Conservation (phyloP, 805 yeast genomes). For the Kurtzmaniella fragi region DNA sequence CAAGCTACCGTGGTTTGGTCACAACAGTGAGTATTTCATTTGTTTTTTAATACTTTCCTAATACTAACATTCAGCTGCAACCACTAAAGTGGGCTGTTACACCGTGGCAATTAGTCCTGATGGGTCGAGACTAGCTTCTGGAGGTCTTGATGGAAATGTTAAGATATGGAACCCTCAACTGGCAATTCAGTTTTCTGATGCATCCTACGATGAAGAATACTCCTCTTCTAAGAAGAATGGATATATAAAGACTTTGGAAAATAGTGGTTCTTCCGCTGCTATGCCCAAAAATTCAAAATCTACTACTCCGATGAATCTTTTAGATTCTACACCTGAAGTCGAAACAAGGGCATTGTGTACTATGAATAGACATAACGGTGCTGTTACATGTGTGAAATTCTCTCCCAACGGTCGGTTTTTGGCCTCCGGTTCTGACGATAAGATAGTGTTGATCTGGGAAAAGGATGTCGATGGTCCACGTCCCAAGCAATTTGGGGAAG, state of each 20-base stretch:
- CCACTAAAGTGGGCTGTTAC: conserved; percentile 76
- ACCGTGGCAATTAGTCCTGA: conserved; percentile 77
- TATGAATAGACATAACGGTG: conserved; percentile 95
- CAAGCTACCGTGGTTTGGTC: conserved; percentile 43
- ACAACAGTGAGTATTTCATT: conserved; percentile 28
- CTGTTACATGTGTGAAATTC: conserved; percentile 89
- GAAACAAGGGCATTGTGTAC: conserved; percentile 63
- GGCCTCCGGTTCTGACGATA: conserved; percentile 95
- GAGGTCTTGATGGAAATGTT: conserved; percentile 88
- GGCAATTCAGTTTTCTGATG: conserved; percentile 37
- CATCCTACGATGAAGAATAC: conserved; percentile 2
- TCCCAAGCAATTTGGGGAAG: conserved; percentile 62
- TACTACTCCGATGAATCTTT: conserved; percentile 1
- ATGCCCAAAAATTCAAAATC: background rate
- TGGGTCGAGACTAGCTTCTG: conserved; percentile 84
- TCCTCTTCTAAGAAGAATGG: conserved; percentile 1
- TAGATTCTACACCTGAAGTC: conserved; percentile 15
- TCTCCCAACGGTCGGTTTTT: conserved; percentile 88
- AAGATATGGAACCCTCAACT: conserved; percentile 78
- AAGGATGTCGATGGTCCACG: conserved; percentile 57
- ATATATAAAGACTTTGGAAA: background rate
- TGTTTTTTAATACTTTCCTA: background rate
- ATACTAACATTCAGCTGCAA: conserved; percentile 55
- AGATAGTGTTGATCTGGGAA: conserved; percentile 89
- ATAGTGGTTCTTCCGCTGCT: background rate